Evolutionary conservation across 768 basidiomycete species (phyloP), one percentile per base, ranked within the genome.

Genomic region (Phylloporus sp.): DNA sequence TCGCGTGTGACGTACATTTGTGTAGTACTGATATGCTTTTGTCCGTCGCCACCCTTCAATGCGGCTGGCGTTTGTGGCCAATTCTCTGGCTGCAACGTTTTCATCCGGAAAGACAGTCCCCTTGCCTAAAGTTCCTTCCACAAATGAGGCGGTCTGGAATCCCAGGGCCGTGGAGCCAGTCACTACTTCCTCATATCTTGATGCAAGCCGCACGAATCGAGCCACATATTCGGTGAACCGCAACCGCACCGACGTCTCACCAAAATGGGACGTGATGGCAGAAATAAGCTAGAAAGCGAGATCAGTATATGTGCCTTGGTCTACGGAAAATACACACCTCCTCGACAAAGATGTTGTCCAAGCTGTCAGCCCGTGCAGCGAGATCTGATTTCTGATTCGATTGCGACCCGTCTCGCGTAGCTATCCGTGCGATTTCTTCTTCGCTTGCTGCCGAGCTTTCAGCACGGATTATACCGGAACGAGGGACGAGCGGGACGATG

Each of bases 11-110:
- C 80, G 55, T 57, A 95, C 95, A 69, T 73, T 70, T 49, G 83
- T 77, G 59, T 75, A 87, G 54, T 88, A 80, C 49, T 80, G 77
- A 68, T 97, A 97, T 48, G 81, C 84, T 56, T 81, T 82, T 5
- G 91, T 95, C 63, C 80, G 80, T 55, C 89, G 75, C 95, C 95
- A 99, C 8, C 87, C 95, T 63, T 98, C 97, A 34, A 98, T 92
- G 31, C 95, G 80, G 59, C 84, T 82, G 1, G 85, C 82, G 58
- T 94, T 93, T 28, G 77, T 74, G 36, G 77, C 74, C 48, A 97
- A 73, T 65, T 99, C 95, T 56, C 79, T 81, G 53, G 76, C 60
- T 40, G 82, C 82, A 12, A 75, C 68, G 0, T 66, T 65, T 20
- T 95, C 93, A 50, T 95, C 93, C 13, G 72, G 67, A 62, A 94